Base-by-base conservation (phyloP, 371 early-diverging fungal species). In the Polyrhizophydium stewartii region DNA sequence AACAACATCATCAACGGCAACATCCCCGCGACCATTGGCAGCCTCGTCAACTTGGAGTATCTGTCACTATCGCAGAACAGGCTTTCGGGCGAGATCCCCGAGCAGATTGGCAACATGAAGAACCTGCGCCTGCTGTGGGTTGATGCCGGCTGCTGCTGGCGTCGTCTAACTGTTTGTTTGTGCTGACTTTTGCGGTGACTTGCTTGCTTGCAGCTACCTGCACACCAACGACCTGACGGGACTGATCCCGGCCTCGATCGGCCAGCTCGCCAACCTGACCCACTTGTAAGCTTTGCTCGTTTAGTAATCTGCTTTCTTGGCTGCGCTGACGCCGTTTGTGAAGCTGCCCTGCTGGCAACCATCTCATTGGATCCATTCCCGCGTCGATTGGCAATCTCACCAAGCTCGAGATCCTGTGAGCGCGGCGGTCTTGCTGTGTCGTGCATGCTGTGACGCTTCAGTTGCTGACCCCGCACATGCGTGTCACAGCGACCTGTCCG, bases 221-320 rank as follows among this genome's bases (percentile, higher is more conserved):
- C 13, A 56, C 22, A 12, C 24, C 17, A 64, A 65, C 56, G 9
- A 53, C 1, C 38, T 68, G 32, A 52, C 58, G 13, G 65, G 65
- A 2, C 9, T 41, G 16, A 61, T 68, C 40, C 65, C 69, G 21
- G 28, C 24, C 27, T 22, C 25, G 13, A 53, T 68, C 24, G 65
- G 65, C 31, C 31, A 61, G 19, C 45, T 68, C 10, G 52, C 52
- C 27, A 58, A 56, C 25, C 51, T 68, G 50, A 22, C 19, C 6
- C 27, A 56, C 16, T 27, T 63, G 58, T 57, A 63, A 47, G 2
- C 24, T 62, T 21, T 27, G 46, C 19, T 19, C 33, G 50, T 25
- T n/a, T n/a, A n/a, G n/a, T n/a, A n/a, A n/a, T n/a, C n/a, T n/a
- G n/a, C n/a, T n/a, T n/a, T n/a, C n/a, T n/a, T n/a, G n/a, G n/a